Evolutionary conservation across 345 rosid genomes (phyloP), one percentile per base, ranked within the genome.

Genomic region (Pistacia atlantica): DNA sequence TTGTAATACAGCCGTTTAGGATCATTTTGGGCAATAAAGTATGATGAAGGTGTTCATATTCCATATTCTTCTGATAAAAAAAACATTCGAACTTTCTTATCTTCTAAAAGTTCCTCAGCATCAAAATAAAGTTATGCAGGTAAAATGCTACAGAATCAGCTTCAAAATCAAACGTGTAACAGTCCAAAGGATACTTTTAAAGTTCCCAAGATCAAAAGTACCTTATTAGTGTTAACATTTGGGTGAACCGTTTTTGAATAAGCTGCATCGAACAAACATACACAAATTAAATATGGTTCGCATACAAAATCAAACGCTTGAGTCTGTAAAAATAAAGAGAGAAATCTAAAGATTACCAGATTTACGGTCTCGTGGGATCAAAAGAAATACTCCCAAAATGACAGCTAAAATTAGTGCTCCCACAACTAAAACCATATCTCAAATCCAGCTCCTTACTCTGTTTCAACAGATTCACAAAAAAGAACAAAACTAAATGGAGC

Each of bases 361-460:
- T 82, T 74, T 81, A 77, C 80, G 66, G 65, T 73, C 72, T 2
- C 87, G 75, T 46, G 82, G 84, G 59, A 83, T 76, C 57, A 86
- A 78, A 79, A 86, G 59, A 77, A 86, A 78, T 72, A 83, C 84
- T 67, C 86, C 87, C 67, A 86, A 46, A 5, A 88, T 69, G 72
- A 83, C 75, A 64, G 81, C 86, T 74, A 88, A 72, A 84, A 88
- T 12, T 83, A 86, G 78, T 35, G 83, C 89, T 1, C 70, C 69
- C 64, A 75, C 81, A 63, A 79, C 83, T 73, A 84, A 71, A 81
- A 67, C 79, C 82, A 78, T 78, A 37, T 66, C 69, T 74, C 59
- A 59, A 57, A 20, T 64, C 70, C 67, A 67, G 74, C 75, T 75
- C 14, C 77, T 67, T 48, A 48, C 20, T 13, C 37, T 64, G 52